Evolutionary conservation across 495 filamentous ascomycete genomes (phyloP).

Genomic region (Aspergillus leporis): DNA sequence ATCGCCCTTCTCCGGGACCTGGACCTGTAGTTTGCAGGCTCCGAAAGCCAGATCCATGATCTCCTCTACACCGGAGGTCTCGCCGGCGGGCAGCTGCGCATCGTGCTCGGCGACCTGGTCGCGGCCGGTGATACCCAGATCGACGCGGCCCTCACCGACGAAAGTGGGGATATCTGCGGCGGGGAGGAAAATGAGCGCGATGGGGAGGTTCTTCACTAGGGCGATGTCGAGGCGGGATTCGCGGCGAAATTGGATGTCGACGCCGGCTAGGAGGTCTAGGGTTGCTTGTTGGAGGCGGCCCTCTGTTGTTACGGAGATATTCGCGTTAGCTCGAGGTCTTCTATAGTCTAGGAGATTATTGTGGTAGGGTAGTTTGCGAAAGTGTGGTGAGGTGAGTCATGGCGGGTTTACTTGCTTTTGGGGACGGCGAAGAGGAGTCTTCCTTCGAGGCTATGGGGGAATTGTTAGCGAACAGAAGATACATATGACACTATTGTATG

Average conservation of each 20-base stretch:
- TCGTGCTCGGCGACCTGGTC: conserved; percentile 95
- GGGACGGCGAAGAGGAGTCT: conserved; percentile 94
- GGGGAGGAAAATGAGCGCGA: conserved; percentile 95
- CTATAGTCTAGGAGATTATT: conserved; percentile 4
- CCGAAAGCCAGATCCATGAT: conserved; percentile 90
- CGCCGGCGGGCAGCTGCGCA: conserved; percentile 55
- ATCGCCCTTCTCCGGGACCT: conserved; percentile 84
- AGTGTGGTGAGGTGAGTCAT: conserved; percentile 24
- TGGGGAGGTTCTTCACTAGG: conserved; percentile 89
- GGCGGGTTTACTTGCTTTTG: conserved; percentile 71
- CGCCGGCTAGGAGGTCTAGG: conserved; percentile 86
- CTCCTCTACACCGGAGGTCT: conserved; percentile 72
- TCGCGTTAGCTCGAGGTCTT: conserved; percentile 17
- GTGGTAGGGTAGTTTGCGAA: not conserved
- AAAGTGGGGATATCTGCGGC: conserved; percentile 97
- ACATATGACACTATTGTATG: not conserved
- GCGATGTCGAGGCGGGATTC: conserved; percentile 95
- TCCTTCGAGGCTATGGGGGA: conserved; percentile 64
- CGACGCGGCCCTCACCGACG: conserved; percentile 90
- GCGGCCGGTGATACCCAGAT: conserved; percentile 89
- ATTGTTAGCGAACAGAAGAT: conserved; percentile 10
- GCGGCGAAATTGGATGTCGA: conserved; percentile 93
- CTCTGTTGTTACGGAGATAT: conserved; percentile 56
- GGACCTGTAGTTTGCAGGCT: conserved; percentile 87
- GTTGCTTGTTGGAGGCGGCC: conserved; percentile 83